These are phyloP conservation scores for Kernera saxatilis DNA, from an alignment of 345 rosid genomes.

Conservation along the genomic window DNA sequence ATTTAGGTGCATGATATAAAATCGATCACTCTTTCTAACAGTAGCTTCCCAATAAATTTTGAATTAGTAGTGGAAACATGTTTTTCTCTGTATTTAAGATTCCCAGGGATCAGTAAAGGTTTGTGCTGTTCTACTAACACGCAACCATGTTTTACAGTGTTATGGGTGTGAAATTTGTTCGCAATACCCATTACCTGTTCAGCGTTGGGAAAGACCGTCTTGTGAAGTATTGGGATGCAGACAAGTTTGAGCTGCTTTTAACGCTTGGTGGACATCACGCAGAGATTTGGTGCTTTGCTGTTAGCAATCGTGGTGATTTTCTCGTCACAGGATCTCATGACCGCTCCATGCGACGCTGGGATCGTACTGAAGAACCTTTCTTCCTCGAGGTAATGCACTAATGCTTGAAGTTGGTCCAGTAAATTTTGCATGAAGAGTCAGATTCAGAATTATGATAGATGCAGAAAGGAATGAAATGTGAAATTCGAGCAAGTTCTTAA, in stretches of 20 bases:
- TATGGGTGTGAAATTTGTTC: constrained; percentile 87
- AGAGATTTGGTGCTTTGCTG: constrained; percentile 87
- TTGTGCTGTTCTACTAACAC: constrained; percentile 27
- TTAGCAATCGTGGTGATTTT: constrained; percentile 85
- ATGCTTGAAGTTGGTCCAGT: not conserved
- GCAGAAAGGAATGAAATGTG: not conserved
- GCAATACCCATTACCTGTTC: constrained; percentile 82
- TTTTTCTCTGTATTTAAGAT: not conserved
- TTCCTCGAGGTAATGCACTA: constrained; percentile 67
- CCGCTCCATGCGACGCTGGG: constrained; percentile 96
- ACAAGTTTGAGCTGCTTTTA: constrained; percentile 88
- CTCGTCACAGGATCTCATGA: constrained; percentile 98
- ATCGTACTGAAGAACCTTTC: constrained; percentile 92
- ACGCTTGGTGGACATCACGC: constrained; percentile 95
- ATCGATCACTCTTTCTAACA: not conserved
- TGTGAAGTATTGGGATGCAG: constrained; percentile 98
- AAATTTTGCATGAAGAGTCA: not conserved
- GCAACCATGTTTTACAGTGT: constrained; percentile 55
- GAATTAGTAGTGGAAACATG: not conserved
- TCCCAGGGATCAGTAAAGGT: not conserved
- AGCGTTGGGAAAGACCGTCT: constrained; percentile 91
- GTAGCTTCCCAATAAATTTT: not conserved
- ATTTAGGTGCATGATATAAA: not conserved
- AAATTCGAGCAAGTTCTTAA: not conserved
- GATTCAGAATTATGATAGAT: not conserved